Percentiles rank a stretch among this genome's conserved stretches.
Evolutionary conservation across 2,329 filamentous ascomycete genomes (phyloP).

Genomic region (Colletotrichum karsti): DNA sequence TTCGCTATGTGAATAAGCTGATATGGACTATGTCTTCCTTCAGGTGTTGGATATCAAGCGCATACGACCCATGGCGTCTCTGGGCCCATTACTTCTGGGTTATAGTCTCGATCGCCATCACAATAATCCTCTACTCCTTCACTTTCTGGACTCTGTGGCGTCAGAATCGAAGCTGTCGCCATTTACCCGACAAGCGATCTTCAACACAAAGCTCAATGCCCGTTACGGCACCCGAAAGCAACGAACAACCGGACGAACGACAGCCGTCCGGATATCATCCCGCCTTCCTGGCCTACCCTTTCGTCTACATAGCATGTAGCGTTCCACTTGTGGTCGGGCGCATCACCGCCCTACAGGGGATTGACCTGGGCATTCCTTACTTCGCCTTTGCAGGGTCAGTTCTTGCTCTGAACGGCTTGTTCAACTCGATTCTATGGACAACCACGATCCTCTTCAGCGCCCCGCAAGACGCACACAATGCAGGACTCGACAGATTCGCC

Average conservation of each 20-base stretch:
- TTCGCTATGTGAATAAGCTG: not conserved
- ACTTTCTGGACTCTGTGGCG: conserved; percentile 47
- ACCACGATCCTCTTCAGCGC: conserved; percentile 38
- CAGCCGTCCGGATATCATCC: conserved; percentile 13
- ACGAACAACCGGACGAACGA: not conserved
- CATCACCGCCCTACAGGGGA: conserved; percentile 63
- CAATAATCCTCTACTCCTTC: conserved; percentile 46
- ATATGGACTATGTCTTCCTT: not conserved
- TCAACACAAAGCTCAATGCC: not conserved
- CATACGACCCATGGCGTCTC: conserved; percentile 61
- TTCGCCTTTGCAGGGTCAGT: conserved; percentile 61
- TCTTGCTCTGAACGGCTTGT: conserved; percentile 55
- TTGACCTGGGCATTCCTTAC: conserved; percentile 53
- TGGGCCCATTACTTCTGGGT: conserved; percentile 72
- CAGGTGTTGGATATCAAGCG: conserved; percentile 69
- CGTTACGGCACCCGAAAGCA: not conserved
- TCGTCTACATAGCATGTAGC: conserved; percentile 70
- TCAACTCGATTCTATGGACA: conserved; percentile 48
- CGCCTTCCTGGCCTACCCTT: conserved; percentile 66
- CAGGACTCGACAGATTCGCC: conserved; percentile 30
- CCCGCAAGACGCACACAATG: conserved; percentile 37
- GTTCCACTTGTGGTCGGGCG: conserved; percentile 66
- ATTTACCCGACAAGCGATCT: not conserved
- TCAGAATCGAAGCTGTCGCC: conserved; percentile 21
- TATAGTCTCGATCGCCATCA: conserved; percentile 50